Conservation (phyloP, 2,329 filamentous ascomycete genomes). For the Monilinia aucupariae region DNA sequence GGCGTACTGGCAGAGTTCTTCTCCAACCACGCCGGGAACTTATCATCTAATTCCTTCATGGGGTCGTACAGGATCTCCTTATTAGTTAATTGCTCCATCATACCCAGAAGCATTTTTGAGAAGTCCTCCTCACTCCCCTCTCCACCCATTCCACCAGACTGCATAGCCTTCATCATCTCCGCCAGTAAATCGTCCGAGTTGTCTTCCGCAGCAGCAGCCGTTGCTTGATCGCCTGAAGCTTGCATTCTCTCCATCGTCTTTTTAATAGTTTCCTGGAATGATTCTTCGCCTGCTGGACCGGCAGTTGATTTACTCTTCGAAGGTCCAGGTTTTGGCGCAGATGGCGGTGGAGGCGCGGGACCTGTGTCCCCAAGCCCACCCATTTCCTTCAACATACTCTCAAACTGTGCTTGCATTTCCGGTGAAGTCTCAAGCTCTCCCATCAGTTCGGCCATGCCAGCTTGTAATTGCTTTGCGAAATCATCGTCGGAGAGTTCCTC, state of each 20-base stretch:
- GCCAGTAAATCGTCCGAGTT: slow-evolving; percentile 74
- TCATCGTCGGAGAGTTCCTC: slow-evolving; percentile 62
- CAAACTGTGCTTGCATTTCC: slow-evolving; percentile 74
- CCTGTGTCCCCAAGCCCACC: slow-evolving; percentile 44
- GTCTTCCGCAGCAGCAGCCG: slow-evolving; percentile 65
- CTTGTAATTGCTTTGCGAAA: slow-evolving; percentile 80
- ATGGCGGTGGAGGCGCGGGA: slow-evolving; percentile 22
- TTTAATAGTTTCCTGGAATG: slow-evolving; percentile 88
- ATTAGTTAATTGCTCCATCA: slow-evolving; percentile 99
- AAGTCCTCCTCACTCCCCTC: slow-evolving; percentile 73
- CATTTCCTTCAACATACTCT: slow-evolving; percentile 70
- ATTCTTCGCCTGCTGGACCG: slow-evolving; percentile 46
- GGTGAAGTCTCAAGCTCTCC: slow-evolving; percentile 61
- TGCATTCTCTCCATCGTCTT: slow-evolving; percentile 97
- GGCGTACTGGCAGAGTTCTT: slow-evolving; percentile 64
- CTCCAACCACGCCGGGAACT: slow-evolving; percentile 84
- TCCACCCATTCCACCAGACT: slow-evolving; percentile 54
- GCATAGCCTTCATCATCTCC: slow-evolving; percentile 89
- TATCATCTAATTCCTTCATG: slow-evolving; percentile 93
- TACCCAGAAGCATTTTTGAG: slow-evolving; percentile 88
- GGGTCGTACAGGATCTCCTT: slow-evolving; percentile 98
- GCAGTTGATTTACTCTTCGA: slow-evolving; percentile 17
- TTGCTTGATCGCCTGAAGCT: slow-evolving; percentile 77
- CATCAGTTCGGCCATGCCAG: slow-evolving; percentile 80
- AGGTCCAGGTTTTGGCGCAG: slow-evolving; percentile 17